Evolutionary conservation across 805 yeast genomes (phyloP).

Genomic region (Babjeviella inositovora): DNA sequence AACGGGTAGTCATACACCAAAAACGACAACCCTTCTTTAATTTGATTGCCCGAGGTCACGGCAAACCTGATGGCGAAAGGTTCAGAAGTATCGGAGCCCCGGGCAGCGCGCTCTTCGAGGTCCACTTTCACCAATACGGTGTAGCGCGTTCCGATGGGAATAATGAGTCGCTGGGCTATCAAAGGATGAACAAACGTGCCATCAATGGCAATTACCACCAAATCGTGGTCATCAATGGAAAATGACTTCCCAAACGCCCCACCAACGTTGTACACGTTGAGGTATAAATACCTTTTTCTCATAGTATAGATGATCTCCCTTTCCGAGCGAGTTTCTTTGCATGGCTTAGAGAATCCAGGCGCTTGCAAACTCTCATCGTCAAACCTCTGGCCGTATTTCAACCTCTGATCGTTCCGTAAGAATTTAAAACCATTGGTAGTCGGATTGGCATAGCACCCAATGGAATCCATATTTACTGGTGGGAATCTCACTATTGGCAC

Average conservation of each 20-base stretch:
- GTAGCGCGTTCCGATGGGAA: conserved; percentile 15
- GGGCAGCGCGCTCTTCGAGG: conserved; percentile 4
- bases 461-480: no score
- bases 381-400: no score
- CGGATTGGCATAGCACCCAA: no score
- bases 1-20: conserved; percentile 7
- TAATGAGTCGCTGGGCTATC: conserved; percentile 8
- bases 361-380: conserved; percentile 7
- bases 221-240: conserved; percentile 14
- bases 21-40: conserved; percentile 10
- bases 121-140: conserved; percentile 11
- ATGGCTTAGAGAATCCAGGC: conserved; percentile 10
- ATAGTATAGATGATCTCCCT: conserved; percentile 8
- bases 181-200: conserved; percentile 12
- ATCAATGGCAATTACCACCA: conserved; percentile 14
- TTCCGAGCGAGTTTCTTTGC: no score
- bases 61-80: conserved; percentile 12
- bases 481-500: no score
- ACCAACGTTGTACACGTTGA: conserved; percentile 14
- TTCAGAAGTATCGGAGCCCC: conserved; percentile 3
- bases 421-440: no score
- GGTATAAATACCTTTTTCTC: conserved; percentile 8
- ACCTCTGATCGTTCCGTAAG: no score
- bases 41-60: conserved; percentile 11
- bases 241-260: conserved; percentile 15